Conservation (phyloP, 1,284 basidiomycete species). For the Mycena sp. region DNA sequence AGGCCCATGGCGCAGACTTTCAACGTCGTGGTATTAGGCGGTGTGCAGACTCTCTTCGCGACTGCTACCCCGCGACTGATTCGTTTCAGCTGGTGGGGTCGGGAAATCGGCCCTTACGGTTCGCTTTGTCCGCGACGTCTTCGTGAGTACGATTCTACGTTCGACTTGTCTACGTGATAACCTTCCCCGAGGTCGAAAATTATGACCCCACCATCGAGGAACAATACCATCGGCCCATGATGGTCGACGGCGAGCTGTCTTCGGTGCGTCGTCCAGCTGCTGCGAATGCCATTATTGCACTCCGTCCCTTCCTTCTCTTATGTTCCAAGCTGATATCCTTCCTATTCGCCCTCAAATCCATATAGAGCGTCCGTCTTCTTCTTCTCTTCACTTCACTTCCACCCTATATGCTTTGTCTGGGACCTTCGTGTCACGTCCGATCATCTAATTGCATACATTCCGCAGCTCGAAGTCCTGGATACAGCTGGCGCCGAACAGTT, state of each 20-base stretch:
- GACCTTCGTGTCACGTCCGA: not conserved
- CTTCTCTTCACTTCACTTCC: constrained; percentile 12
- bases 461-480: constrained; percentile 85
- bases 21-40: constrained; percentile 82
- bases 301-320: constrained; percentile 22
- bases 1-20: constrained; percentile 61
- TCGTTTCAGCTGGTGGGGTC: constrained; percentile 74
- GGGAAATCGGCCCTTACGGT: constrained; percentile 83
- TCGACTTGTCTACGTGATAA: no score
- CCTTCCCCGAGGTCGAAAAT: no score
- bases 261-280: constrained; percentile 52
- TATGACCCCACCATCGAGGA: constrained; percentile 90
- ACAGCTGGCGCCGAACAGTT: constrained; percentile 93
- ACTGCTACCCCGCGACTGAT: constrained; percentile 7
- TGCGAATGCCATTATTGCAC: constrained; percentile 21
- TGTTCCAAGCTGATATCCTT: constrained; percentile 8
- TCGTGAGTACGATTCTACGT: constrained; percentile 82
- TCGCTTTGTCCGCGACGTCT: constrained; percentile 32
- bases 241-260: constrained; percentile 67
- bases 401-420: no score
- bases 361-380: constrained; percentile 23
- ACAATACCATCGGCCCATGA: constrained; percentile 69
- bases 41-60: constrained; percentile 49
- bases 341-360: constrained; percentile 12
- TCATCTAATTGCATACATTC: constrained; percentile 15